A percentile compares a stretch with the other conserved stretches of the same genome.
These are phyloP conservation scores for Podila epigama DNA, from an alignment of 192 early-diverging fungal species.

Conservation along the genomic window DNA sequence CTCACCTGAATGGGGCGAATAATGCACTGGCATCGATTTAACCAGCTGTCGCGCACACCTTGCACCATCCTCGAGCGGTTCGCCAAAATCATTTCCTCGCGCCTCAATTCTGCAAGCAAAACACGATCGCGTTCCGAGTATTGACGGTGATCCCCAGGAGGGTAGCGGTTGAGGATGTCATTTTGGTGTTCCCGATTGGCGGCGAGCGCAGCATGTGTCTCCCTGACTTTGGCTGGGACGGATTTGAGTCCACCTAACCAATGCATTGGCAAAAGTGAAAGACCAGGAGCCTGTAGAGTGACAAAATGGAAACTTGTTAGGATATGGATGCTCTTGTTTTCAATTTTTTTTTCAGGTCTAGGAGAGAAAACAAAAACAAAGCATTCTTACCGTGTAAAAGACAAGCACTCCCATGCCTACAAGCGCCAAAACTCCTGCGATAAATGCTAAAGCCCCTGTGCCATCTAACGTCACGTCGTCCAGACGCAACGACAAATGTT, in stretches of 20 bases:
- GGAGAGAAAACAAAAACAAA: background rate
- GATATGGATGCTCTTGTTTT: background rate
- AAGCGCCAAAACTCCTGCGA: conserved; percentile 53
- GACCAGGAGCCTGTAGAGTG: conserved; percentile 32
- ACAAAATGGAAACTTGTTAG: background rate
- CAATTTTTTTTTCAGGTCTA: background rate
- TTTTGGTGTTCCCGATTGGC: conserved; percentile 36
- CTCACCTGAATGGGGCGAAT: conserved; percentile 32
- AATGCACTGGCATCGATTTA: conserved; percentile 22
- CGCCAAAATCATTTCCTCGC: conserved; percentile 33
- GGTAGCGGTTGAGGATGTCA: conserved; percentile 28
- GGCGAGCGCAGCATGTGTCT: conserved; percentile 24
- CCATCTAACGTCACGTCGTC: conserved; percentile 29
- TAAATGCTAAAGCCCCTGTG: conserved; percentile 54
- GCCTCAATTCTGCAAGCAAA: conserved; percentile 11
- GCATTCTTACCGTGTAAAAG: conserved; percentile 66
- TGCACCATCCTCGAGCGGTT: conserved; percentile 30
- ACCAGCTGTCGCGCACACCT: conserved; percentile 26
- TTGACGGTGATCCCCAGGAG: conserved; percentile 1
- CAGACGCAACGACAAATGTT: too few relatives aligned
- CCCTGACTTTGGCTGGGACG: conserved; percentile 13
- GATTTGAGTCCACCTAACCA: conserved; percentile 32
- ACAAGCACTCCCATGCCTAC: conserved; percentile 63
- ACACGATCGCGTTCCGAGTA: conserved; percentile 34
- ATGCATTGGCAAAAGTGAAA: conserved; percentile 34